Conservation (phyloP, 228 moss, liverwort and hornwort species). For the Sphagnum fallax region DNA sequence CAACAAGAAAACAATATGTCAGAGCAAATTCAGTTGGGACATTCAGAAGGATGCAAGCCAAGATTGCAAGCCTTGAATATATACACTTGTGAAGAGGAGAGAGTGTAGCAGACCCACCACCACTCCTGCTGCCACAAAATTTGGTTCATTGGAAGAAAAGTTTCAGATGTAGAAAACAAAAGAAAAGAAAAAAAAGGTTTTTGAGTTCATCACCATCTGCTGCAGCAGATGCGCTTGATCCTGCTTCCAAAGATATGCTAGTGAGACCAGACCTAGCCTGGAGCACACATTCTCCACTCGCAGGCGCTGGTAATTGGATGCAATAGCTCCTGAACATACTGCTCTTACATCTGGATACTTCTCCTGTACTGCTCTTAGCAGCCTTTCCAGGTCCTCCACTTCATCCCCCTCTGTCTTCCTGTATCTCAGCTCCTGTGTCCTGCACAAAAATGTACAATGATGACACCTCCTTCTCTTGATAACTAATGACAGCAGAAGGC, state of each 20-base stretch:
- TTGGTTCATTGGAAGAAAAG: not conserved
- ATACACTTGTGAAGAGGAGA: no score
- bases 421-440: slow-evolving; percentile 68
- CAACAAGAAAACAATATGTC: slow-evolving; percentile 4
- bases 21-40: not conserved
- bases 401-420: slow-evolving; percentile 74
- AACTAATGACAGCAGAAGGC: no score
- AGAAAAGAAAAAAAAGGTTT: not conserved
- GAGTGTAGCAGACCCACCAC: no score
- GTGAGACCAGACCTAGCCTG: slow-evolving; percentile 83
- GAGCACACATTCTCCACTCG: slow-evolving; percentile 96
- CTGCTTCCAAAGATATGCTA: slow-evolving; percentile 95
- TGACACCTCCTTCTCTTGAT: no score
- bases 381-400: slow-evolving; percentile 87
- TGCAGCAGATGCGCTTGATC: slow-evolving; percentile 86
- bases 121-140: not conserved
- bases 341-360: slow-evolving; percentile 60
- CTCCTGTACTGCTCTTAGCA: slow-evolving; percentile 65
- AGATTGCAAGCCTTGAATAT: no score
- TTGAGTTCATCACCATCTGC: slow-evolving; percentile 47
- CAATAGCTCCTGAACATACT: slow-evolving; percentile 89
- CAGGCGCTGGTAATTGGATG: slow-evolving; percentile 92
- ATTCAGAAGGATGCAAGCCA: no score
- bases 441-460: slow-evolving; percentile 8
- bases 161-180: not conserved